Conservation (phyloP, 441 rosid genomes). For the Populus hybrid region DNA sequence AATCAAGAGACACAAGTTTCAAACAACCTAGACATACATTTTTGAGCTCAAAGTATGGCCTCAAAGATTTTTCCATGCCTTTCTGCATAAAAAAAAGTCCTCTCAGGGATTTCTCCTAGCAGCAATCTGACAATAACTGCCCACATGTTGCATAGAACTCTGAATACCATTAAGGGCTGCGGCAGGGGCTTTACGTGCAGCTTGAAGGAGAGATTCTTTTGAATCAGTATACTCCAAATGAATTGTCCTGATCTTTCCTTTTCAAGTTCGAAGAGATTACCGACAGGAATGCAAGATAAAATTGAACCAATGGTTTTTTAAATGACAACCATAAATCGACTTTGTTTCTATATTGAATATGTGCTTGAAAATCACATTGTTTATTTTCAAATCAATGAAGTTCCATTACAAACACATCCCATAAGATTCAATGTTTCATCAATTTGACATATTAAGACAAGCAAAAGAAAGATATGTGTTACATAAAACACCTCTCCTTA, state of each 20-base stretch:
- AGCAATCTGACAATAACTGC: slow-evolving; percentile 59
- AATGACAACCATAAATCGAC: not conserved
- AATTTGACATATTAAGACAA: not conserved
- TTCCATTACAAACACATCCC: not conserved
- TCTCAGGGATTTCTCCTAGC: slow-evolving; percentile 73
- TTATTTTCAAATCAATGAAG: not conserved
- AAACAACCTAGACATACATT: slow-evolving; percentile 48
- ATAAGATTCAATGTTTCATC: not conserved
- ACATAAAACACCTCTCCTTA: too few relatives aligned
- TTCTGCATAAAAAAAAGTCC: slow-evolving; percentile 72
- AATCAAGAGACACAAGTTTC: not conserved
- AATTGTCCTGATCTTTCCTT: slow-evolving; percentile 73
- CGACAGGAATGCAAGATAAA: slow-evolving; percentile 57
- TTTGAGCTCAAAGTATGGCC: slow-evolving; percentile 79
- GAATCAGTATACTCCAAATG: slow-evolving; percentile 82
- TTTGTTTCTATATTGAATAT: not conserved
- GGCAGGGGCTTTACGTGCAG: slow-evolving; percentile 69
- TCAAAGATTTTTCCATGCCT: slow-evolving; percentile 75
- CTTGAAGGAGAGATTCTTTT: slow-evolving; percentile 72
- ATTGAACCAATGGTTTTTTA: not conserved
- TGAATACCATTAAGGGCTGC: slow-evolving; percentile 73
- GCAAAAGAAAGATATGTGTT: not conserved
- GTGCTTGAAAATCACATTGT: not conserved
- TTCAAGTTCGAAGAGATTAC: slow-evolving; percentile 69
- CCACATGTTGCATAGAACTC: slow-evolving; percentile 79